These are phyloP conservation scores for Circinella umbellata DNA, from an alignment of 371 early-diverging fungal species.

Conservation along the genomic window DNA sequence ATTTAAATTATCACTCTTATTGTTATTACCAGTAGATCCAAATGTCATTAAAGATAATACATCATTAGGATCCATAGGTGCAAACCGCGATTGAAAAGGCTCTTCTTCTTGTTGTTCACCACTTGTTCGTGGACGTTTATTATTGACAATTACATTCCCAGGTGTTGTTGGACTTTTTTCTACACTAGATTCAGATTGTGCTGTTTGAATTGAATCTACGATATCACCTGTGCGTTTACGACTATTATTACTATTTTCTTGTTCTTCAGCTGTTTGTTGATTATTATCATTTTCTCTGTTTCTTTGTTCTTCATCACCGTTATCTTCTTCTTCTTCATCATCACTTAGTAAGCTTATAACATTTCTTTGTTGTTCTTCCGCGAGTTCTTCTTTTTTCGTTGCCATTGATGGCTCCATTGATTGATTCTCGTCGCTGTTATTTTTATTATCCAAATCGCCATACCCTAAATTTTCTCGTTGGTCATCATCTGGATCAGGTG, in stretches of 20 bases:
- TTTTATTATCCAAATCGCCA: not conserved
- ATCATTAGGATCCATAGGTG: not conserved
- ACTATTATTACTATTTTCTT: not conserved
- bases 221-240: not conserved
- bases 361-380: constrained; percentile 3
- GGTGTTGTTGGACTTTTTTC: constrained; percentile 4
- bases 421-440: not conserved
- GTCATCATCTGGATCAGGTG: constrained; percentile 24
- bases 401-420: no score
- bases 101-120: not conserved
- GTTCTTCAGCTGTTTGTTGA: not conserved
- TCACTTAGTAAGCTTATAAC: constrained; percentile 46
- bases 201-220: not conserved
- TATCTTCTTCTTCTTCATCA: constrained; percentile 26
- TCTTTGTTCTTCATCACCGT: not conserved
- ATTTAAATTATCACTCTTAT: no score
- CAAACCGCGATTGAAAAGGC: not conserved
- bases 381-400: not conserved
- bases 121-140: not conserved
- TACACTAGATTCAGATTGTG: not conserved
- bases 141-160: not conserved
- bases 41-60: not conserved
- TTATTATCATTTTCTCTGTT: not conserved
- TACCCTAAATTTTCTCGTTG: not conserved
- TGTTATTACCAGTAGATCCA: not conserved